Conservation (phyloP, 2,329 filamentous ascomycete species). For the Knufia fluminis region DNA sequence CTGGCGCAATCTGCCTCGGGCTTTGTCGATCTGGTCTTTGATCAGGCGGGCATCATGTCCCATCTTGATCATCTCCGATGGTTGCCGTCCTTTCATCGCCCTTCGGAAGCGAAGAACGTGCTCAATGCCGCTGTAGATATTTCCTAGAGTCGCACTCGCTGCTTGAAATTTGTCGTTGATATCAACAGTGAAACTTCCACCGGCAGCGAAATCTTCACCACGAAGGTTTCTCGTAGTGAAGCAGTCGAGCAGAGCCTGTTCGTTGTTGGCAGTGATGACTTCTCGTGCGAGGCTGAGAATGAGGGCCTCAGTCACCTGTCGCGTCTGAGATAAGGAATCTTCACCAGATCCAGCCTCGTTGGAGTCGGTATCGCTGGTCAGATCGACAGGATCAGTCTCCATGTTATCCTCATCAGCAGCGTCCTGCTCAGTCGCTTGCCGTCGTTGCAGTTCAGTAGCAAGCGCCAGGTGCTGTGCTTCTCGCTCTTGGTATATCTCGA, state of each 20-base stretch:
- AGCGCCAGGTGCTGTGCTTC: constrained; percentile 16
- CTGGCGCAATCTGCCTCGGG: background rate
- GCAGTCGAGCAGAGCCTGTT: background rate
- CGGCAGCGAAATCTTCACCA: background rate
- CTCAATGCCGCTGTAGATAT: background rate
- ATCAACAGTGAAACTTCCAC: background rate
- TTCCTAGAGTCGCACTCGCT: background rate
- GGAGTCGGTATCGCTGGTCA: background rate
- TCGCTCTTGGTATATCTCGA: constrained; percentile 15
- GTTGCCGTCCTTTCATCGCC: background rate
- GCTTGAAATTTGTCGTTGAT: background rate
- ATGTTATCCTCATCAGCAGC: background rate
- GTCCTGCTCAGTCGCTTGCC: background rate
- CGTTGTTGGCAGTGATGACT: background rate
- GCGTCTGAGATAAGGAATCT: background rate
- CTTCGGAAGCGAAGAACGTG: background rate
- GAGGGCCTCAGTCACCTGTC: background rate
- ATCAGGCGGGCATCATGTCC: background rate
- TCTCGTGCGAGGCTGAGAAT: background rate
- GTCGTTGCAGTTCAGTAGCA: constrained; percentile 15
- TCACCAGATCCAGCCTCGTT: background rate
- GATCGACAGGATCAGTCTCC: constrained; percentile 1
- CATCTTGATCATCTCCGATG: background rate
- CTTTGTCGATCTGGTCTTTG: background rate
- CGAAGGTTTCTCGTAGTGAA: background rate